A percentile compares a stretch with the other conserved stretches of the same genome.
Evolutionary conservation across 2,329 filamentous ascomycete genomes (phyloP).

Genomic region (Cyphellophora europaea): DNA sequence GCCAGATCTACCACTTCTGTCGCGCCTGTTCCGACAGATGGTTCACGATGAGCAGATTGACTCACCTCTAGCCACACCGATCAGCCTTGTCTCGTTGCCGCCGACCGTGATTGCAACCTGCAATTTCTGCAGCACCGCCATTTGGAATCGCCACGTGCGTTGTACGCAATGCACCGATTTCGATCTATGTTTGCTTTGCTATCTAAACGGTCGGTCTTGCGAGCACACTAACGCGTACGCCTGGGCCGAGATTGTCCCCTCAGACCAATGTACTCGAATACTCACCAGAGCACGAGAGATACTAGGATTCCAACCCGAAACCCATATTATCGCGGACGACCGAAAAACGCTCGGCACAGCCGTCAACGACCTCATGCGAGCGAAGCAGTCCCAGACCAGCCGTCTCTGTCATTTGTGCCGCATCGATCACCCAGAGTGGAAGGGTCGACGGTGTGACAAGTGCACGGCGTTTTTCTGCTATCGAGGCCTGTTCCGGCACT

Average conservation of each 20-base stretch:
- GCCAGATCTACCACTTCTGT: slow-evolving; percentile 21
- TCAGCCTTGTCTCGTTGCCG: slow-evolving; percentile 22
- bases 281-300: slow-evolving; percentile 19
- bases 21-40: slow-evolving; percentile 23
- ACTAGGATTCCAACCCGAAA: slow-evolving; percentile 19
- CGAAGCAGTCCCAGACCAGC: slow-evolving; percentile 16
- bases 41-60: slow-evolving; percentile 24
- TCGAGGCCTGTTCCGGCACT: slow-evolving; percentile 27
- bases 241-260: slow-evolving; percentile 25
- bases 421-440: slow-evolving; percentile 26
- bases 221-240: slow-evolving; percentile 25
- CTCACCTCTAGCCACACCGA: slow-evolving; percentile 14
- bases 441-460: slow-evolving; percentile 23
- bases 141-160: slow-evolving; percentile 29
- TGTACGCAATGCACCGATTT: slow-evolving; percentile 27
- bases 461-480: slow-evolving; percentile 28
- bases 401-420: slow-evolving; percentile 27
- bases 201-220: slow-evolving; percentile 26
- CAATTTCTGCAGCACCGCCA: slow-evolving; percentile 28
- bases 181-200: slow-evolving; percentile 27
- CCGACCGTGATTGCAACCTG: slow-evolving; percentile 25
- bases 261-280: slow-evolving; percentile 21
- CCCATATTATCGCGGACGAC: slow-evolving; percentile 17
- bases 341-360: slow-evolving; percentile 21
- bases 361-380: slow-evolving; percentile 23